Evolutionary conservation across 2,329 filamentous ascomycete species (phyloP).

Genomic region (Sclerotiophoma versabilis): DNA sequence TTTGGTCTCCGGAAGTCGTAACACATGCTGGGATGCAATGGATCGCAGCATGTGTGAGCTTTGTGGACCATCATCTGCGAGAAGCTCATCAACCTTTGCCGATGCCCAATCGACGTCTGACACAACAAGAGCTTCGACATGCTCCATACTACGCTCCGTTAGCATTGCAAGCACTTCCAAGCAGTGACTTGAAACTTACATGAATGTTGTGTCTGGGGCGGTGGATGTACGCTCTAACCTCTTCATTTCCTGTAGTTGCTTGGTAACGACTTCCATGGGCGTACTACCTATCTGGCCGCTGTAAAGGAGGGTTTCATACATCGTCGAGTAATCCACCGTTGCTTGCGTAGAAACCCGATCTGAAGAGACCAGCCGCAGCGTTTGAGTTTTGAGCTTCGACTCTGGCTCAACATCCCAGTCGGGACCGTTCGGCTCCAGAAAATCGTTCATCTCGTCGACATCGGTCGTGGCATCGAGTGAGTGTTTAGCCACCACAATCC

Average conservation of each 20-base stretch:
- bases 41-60: slow-evolving; percentile 7
- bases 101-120: slow-evolving; percentile 44
- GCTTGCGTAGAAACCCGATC: background rate
- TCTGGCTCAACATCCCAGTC: slow-evolving; percentile 16
- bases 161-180: background rate
- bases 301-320: slow-evolving; percentile 26
- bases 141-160: slow-evolving; percentile 31
- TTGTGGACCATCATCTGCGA: background rate
- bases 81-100: slow-evolving; percentile 27
- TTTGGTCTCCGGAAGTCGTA: slow-evolving; percentile 18
- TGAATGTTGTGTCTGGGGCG: slow-evolving; percentile 23
- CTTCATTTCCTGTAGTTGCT: slow-evolving; percentile 25
- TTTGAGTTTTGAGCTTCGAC: slow-evolving; percentile 16
- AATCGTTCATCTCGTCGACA: slow-evolving; percentile 32
- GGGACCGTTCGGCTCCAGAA: slow-evolving; percentile 38
- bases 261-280: slow-evolving; percentile 22
- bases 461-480: slow-evolving; percentile 1
- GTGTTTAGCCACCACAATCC: background rate
- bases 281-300: background rate
- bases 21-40: slow-evolving; percentile 26
- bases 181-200: slow-evolving; percentile 26
- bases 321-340: slow-evolving; percentile 14
- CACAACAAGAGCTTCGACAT: slow-evolving; percentile 26
- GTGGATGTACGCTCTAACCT: no score
- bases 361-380: slow-evolving; percentile 1